phyloP scores from a whole-genome alignment of 192 early-diverging fungal species.

The Backusella macrospora region DNA sequence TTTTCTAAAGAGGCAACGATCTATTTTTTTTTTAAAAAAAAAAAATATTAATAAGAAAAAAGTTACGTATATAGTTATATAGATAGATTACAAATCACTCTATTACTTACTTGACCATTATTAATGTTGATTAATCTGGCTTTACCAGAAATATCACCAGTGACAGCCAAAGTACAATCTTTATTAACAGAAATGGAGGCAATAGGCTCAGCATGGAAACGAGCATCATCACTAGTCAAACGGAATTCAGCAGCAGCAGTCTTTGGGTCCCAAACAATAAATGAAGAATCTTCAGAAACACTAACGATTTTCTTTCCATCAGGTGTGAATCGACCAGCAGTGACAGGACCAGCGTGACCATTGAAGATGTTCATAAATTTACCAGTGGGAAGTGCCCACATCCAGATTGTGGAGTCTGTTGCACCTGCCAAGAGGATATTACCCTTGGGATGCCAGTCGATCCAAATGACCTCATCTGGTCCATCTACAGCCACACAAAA shows the following conservation, averaged over 20 bases:
- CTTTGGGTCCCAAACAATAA: constrained; percentile 95
- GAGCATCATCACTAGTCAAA: constrained; percentile 71
- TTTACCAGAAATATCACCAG: constrained; percentile 81
- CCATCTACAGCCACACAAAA: constrained; percentile 78
- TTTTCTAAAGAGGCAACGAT: constrained; percentile 84
- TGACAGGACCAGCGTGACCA: constrained; percentile 83
- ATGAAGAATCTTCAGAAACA: constrained; percentile 79
- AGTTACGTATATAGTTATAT: background rate
- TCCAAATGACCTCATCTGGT: constrained; percentile 79
- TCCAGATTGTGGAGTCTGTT: constrained; percentile 91
- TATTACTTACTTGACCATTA: constrained; percentile 62
- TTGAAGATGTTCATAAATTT: constrained; percentile 94
- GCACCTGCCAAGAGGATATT: constrained; percentile 88
- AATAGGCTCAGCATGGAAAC: constrained; percentile 85
- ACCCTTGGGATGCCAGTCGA: constrained; percentile 96
- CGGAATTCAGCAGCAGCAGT: constrained; percentile 67
- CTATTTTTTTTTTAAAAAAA: constrained; percentile 23
- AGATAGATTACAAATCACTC: background rate
- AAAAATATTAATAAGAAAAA: background rate
- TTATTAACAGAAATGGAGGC: constrained; percentile 73
- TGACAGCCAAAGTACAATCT: constrained; percentile 77
- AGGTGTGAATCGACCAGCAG: constrained; percentile 87
- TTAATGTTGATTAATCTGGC: constrained; percentile 76
- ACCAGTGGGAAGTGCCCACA: constrained; percentile 92
- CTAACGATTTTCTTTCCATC: constrained; percentile 88